Percentiles rank a stretch among this genome's conserved stretches.
phyloP scores from a whole-genome alignment of 768 basidiomycete species.

The Leccinum pellstonianum region DNA sequence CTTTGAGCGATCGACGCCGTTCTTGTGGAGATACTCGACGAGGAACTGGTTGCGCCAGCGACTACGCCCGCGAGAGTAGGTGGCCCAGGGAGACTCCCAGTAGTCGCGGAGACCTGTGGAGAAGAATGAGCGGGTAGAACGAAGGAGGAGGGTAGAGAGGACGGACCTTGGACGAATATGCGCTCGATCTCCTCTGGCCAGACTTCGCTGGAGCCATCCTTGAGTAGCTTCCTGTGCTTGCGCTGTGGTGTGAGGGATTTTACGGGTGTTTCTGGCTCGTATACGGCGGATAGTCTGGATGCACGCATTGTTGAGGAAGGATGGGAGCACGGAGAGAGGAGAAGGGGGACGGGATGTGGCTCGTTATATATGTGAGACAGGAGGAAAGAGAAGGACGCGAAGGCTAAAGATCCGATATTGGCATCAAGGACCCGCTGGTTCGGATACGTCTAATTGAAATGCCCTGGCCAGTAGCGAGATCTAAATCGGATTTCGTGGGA shows the following conservation, averaged over 20 bases:
- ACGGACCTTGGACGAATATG: slow-evolving; percentile 70
- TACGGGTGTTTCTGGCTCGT: slow-evolving; percentile 18
- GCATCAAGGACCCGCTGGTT: slow-evolving; percentile 24
- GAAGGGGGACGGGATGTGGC: slow-evolving; percentile 13
- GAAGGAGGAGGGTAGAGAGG: background rate
- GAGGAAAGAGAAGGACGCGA: slow-evolving; percentile 24
- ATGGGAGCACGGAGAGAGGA: slow-evolving; percentile 8
- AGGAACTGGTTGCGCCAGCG: slow-evolving; percentile 85
- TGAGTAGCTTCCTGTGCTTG: slow-evolving; percentile 82
- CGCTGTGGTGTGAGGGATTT: slow-evolving; percentile 61
- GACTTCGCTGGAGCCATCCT: slow-evolving; percentile 75
- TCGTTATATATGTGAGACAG: slow-evolving; percentile 36
- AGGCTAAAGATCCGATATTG: slow-evolving; percentile 49
- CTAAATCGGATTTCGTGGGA: slow-evolving; percentile 29
- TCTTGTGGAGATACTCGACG: slow-evolving; percentile 73
- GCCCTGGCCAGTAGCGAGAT: slow-evolving; percentile 31
- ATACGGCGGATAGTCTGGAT: slow-evolving; percentile 17
- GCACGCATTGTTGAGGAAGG: slow-evolving; percentile 24
- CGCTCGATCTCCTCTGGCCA: slow-evolving; percentile 81
- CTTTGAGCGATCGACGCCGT: slow-evolving; percentile 71
- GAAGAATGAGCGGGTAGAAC: slow-evolving; percentile 4
- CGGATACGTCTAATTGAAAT: slow-evolving; percentile 35
- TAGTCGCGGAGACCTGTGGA: slow-evolving; percentile 67
- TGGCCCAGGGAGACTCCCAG: slow-evolving; percentile 80
- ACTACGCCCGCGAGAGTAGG: slow-evolving; percentile 74